phyloP scores from a whole-genome alignment of 2,329 filamentous ascomycete genomes.

The Mycosphaerella arachidis region DNA sequence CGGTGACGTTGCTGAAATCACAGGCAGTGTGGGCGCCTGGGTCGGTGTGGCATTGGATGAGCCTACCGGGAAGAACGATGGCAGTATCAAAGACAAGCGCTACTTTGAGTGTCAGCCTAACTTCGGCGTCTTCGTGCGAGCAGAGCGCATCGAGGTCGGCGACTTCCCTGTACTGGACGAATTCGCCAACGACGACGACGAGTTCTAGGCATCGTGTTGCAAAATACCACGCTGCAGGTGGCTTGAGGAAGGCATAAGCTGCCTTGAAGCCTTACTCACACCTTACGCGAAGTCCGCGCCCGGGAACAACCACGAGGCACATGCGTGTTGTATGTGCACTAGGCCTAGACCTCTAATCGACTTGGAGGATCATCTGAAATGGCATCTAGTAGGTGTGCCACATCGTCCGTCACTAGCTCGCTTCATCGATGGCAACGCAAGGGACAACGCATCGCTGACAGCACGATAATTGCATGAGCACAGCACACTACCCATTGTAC shows the following conservation, averaged over 20 bases:
- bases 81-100: constrained; percentile 59
- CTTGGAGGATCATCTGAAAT: not conserved
- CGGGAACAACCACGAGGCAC: not conserved
- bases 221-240: no score
- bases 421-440: not conserved
- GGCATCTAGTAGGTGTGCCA: not conserved
- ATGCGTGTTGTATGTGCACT: not conserved
- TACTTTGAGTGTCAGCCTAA: constrained; percentile 70
- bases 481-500: not conserved
- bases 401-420: not conserved
- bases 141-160: constrained; percentile 72
- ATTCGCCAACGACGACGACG: constrained; percentile 72
- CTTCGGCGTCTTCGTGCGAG: constrained; percentile 72
- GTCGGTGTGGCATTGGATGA: constrained; percentile 70
- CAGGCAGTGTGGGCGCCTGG: constrained; percentile 58
- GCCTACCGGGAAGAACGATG: constrained; percentile 78
- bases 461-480: not conserved
- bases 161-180: constrained; percentile 64
- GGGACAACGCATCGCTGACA: not conserved
- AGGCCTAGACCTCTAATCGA: not conserved
- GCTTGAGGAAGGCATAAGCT: not conserved
- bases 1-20: constrained; percentile 70
- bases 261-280: not conserved
- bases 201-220: constrained; percentile 41
- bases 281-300: not conserved